These are phyloP conservation scores for Huntiella moniliformis DNA, from an alignment of 2,329 filamentous ascomycete genomes.

Conservation along the genomic window DNA sequence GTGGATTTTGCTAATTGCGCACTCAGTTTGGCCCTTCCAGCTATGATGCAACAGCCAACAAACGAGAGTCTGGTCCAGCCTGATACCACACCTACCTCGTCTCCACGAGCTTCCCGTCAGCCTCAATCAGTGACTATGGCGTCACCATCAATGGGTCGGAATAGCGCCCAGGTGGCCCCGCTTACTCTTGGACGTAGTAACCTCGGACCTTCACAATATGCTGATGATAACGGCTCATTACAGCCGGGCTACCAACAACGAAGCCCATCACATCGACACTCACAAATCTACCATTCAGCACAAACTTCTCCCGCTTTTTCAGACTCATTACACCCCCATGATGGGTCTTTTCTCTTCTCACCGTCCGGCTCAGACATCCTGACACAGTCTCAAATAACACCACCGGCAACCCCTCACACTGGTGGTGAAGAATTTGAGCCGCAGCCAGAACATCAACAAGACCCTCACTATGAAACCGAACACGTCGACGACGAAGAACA, in stretches of 20 bases:
- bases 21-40: conserved; percentile 7
- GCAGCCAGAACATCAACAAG: conserved; percentile 6
- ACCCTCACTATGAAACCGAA: conserved; percentile 15
- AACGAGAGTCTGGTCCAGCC: neutral
- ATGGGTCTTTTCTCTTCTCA: conserved; percentile 15
- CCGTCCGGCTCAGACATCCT: conserved; percentile 22
- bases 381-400: conserved; percentile 48
- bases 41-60: neutral
- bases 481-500: conserved; percentile 15
- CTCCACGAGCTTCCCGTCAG: neutral
- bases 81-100: neutral
- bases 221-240: neutral
- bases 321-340: neutral
- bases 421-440: conserved; percentile 39
- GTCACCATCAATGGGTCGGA: conserved; percentile 26
- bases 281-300: neutral
- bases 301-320: conserved; percentile 1
- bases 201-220: conserved; percentile 1
- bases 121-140: conserved; percentile 5
- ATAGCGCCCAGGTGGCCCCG: conserved; percentile 43
- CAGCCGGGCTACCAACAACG: neutral
- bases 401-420: conserved; percentile 54
- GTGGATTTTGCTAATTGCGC: neutral
- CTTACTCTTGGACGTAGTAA: conserved; percentile 25
- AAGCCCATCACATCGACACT: conserved; percentile 2